Evolutionary conservation across 192 early-diverging fungal species (phyloP), one percentile per base, ranked within the genome.

Genomic region (Backusella australiensis): DNA sequence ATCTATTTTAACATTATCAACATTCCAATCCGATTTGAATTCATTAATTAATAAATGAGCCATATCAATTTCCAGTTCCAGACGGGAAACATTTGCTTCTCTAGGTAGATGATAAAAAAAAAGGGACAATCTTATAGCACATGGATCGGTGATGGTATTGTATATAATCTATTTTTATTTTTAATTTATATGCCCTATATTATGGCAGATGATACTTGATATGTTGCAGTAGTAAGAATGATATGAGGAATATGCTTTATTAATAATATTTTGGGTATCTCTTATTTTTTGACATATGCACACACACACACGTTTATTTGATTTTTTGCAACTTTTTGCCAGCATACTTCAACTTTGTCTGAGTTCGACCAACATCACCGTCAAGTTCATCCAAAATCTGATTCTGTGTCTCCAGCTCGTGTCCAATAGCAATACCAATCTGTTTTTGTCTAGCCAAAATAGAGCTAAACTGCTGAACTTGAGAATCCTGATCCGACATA

Each of bases 331-430:
- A 85, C 80, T 95, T 94, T 75, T 95, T 95, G 56, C 87, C 85
- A n/a, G 92, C 90, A 53, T 90, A 85, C 65, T 90, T 89, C 34
- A 99, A 78, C 67, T 95, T 94, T 29, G 82, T 86, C 21, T 88
- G 85, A 4, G 94, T 95, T 69, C 91, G 79, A 38, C 92, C 93
- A n/a, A 97, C 87, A 73, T 92, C 88, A 56, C 89, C 85, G 74
- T 94, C 94, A 9, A 99, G 77, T 71, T 98, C 95, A 35, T 90
- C 90, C 76, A 99, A 78, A 75, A 98, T 66, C 77, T 93, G 89
- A 84, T 94, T 99, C 77, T 99, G 97, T 76, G 90, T 81, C 67
- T 98, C 96, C 38, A 99, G 85, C 82, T 99, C 97, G 21, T 96
- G 80, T 23, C 92, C 91, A 71, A 99, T 98, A 17, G 92, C 89